Evolutionary conservation across 1,284 basidiomycete species (phyloP), one percentile per base, ranked within the genome.

Genomic region (Farysia itapuensis): DNA sequence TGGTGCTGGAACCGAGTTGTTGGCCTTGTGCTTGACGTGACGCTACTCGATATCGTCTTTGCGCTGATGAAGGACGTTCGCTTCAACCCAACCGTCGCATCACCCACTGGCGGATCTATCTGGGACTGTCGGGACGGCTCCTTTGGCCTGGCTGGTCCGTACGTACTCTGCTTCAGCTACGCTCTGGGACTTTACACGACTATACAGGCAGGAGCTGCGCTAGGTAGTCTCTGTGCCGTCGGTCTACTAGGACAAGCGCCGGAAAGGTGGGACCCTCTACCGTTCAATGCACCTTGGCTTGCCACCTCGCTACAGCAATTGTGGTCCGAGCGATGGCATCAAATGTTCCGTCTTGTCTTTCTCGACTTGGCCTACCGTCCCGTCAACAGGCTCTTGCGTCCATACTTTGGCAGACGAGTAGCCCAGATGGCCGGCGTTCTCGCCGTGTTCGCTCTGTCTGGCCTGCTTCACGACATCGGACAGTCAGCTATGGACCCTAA

Each of bases 251-350:
- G 28, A 11, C 38, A 52, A 13, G 9, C 25, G 7, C 56, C 48
- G 1, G 30, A 37, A 1, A 24, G 56, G 14, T 65, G 61, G 61
- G 35, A 51, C 18, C 57, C 61, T 6, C 44, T 41, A 0, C 34
- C 50, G 4, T 33, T 51, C 19, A 9, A 20, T 4, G 4, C 5
- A 11, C 56, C 61, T 5, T 47, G 35, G 39, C 13, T 34, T 3
- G 35, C 56, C 1, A 51, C 61, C 0, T 64, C 61, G 19, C 40
- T 60, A 5, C 14, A 24, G 0, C 35, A 56, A 0, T 38, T 65
- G 14, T 65, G 61, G 61, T 22, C 35, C 5, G 26, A 40, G n/a
- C 40, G 57, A 2, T 65, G 61, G 57, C 61, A 65, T 20, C 51
- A 59, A 26, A 34, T 38, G 15, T 49, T 65, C 11, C 44, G 59